These are phyloP conservation scores for Monosporascus sp. DNA, from an alignment of 2,329 filamentous ascomycete genomes.

Conservation along the genomic window DNA sequence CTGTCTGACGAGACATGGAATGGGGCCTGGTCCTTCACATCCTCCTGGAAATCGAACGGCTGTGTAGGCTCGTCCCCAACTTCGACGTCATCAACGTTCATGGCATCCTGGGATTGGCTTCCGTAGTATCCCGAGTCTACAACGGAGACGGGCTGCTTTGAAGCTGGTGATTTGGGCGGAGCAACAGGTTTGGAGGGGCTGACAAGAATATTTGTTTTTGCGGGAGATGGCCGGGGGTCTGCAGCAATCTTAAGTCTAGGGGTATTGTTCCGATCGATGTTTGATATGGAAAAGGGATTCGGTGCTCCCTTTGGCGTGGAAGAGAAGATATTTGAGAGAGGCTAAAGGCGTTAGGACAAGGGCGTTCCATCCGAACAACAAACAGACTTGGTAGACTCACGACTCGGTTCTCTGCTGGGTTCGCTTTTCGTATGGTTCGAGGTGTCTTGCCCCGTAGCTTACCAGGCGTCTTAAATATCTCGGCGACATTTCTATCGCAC, in stretches of 20 bases:
- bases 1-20: conserved; percentile 13
- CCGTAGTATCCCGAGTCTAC: conserved; percentile 70
- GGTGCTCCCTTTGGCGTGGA: conserved; percentile 48
- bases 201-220: conserved; percentile 27
- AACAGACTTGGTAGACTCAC: conserved; percentile 41
- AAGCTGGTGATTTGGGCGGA: conserved; percentile 22
- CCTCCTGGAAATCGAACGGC: conserved; percentile 14
- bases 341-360: conserved; percentile 34
- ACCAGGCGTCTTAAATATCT: conserved; percentile 92
- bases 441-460: conserved; percentile 80
- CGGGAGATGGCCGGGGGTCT: conserved; percentile 35
- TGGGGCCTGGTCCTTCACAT: conserved; percentile 12
- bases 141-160: conserved; percentile 28
- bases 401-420: conserved; percentile 53
- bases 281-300: conserved; percentile 48
- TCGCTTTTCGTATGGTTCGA: conserved; percentile 60
- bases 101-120: conserved; percentile 54
- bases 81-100: conserved; percentile 31
- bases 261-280: conserved; percentile 44
- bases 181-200: conserved; percentile 30
- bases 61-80: conserved; percentile 18
- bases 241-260: conserved; percentile 56
- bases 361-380: conserved; percentile 1
- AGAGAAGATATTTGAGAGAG: conserved; percentile 55
- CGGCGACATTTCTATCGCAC: conserved; percentile 69